Conservation (phyloP, 2,329 filamentous ascomycete species). For the Scleromitrula shiraiana region DNA sequence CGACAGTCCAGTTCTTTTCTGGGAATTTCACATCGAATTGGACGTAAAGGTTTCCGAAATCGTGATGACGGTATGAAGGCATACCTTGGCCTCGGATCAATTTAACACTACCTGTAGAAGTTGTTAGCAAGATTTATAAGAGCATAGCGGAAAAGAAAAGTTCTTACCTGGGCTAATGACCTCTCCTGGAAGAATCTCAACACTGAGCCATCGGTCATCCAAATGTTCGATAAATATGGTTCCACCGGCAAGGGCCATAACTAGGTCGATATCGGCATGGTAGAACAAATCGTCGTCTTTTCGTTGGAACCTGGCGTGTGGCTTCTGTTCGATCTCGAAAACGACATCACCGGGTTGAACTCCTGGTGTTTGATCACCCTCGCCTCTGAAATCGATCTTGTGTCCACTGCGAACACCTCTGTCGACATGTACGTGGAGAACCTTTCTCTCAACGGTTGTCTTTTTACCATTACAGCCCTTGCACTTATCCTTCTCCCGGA, state of each 20-base stretch:
- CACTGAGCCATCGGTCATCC: conserved; percentile 91
- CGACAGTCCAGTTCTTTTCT: conserved; percentile 60
- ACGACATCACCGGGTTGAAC: conserved; percentile 92
- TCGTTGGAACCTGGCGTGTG: conserved; percentile 88
- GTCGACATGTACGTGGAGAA: conserved; percentile 96
- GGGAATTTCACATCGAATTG: conserved; percentile 98
- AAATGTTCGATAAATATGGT: conserved; percentile 91
- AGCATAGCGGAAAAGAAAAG: not conserved
- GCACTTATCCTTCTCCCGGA: conserved; percentile 96
- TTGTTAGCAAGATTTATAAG: conserved; percentile 21
- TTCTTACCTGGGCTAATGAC: conserved; percentile 81
- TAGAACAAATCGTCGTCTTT: conserved; percentile 96
- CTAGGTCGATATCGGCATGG: conserved; percentile 88
- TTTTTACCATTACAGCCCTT: conserved; percentile 97
- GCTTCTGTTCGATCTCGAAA: conserved; percentile 99
- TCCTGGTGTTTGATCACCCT: conserved; percentile 92
- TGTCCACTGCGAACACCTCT: conserved; percentile 87
- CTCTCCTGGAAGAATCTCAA: conserved; percentile 89
- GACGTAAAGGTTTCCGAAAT: conserved; percentile 92
- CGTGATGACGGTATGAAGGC: conserved; percentile 92
- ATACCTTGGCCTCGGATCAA: conserved; percentile 95
- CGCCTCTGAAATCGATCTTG: conserved; percentile 94
- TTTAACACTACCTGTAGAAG: conserved; percentile 68
- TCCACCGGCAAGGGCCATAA: conserved; percentile 89
- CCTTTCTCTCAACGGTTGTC: conserved; percentile 94